Evolutionary conservation across 2,329 filamentous ascomycete genomes (phyloP), one percentile per base, ranked within the genome.

Genomic region (Aspergillus spinulosporus): DNA sequence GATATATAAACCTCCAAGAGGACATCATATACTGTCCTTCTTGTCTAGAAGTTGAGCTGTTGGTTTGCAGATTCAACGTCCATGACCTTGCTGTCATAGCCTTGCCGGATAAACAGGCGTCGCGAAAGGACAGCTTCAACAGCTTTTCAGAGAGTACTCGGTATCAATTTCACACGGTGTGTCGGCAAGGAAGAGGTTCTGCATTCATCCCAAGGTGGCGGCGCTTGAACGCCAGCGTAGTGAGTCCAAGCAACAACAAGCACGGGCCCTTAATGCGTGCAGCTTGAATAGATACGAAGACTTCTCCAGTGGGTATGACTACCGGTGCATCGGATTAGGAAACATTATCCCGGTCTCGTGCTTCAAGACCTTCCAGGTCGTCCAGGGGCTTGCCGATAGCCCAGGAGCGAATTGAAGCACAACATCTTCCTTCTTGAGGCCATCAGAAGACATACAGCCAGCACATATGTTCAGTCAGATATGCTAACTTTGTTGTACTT

Each of bases 221-320:
- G 53, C 42, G 47, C 39, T 12, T 56, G 53, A 47, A 51, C 36
- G 28, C 15, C 26, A 49, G 49, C 1, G 39, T 52, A 31, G 29
- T 9, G 26, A 34, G 4, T 53, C 45, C 14, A 31, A 46, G 3
- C 26, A 49, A 44, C 44, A 48, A 11, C 21, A 21, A 21, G 21
- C 21, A 21, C 21, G 21, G 21, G 21, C 12, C 21, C 42, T 46
- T 14, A 21, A 7, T 9, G 6, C 44, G 15, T n/a, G 11, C 15
- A 4, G 21, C 12, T n/a, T 26, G 2, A 60, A 21, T 6, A 62
- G 56, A 39, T 67, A 76, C 45, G 74, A 79, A 2, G 74, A 79
- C 57, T 64, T 79, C 8, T 75, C 75, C 7, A 75, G 77, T 39
- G 21, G 71, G 1, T 64, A 67, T 6, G 76, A 76, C 0, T 72